These are phyloP conservation scores for Linum usitatissimum DNA, from an alignment of 345 rosid genomes.

Conservation along the genomic window DNA sequence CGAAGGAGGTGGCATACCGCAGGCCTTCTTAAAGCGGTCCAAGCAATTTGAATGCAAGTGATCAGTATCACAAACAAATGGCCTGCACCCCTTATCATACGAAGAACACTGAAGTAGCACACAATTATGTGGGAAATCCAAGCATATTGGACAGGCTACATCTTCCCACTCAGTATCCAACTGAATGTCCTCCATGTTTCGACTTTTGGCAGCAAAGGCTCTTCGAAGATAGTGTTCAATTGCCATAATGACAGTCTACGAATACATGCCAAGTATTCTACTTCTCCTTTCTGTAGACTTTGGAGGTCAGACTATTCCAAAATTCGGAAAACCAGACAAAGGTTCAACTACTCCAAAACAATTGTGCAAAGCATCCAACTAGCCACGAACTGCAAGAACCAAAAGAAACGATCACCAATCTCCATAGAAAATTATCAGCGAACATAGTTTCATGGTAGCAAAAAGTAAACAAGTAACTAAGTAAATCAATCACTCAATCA, in stretches of 20 bases:
- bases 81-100: conserved; percentile 66
- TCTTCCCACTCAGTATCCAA: conserved; percentile 57
- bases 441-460: no score
- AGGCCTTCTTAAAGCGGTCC: conserved; percentile 72
- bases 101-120: conserved; percentile 85
- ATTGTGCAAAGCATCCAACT: neutral
- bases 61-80: conserved; percentile 80
- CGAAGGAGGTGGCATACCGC: conserved; percentile 46
- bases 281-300: conserved; percentile 8
- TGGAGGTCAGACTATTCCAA: neutral
- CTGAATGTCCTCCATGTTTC: conserved; percentile 35
- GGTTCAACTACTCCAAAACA: neutral
- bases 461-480: no score
- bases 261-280: conserved; percentile 12
- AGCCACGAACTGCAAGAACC: no score
- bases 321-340: neutral
- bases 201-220: conserved; percentile 18
- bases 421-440: no score
- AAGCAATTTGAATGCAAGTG: conserved; percentile 87
- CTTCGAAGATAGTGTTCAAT: conserved; percentile 28
- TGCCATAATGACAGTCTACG: conserved; percentile 34
- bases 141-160: conserved; percentile 82
- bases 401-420: no score
- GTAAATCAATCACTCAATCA: no score
- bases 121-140: conserved; percentile 81